Conservation (phyloP, 306 rosid genomes). For the Sindora glabra region DNA sequence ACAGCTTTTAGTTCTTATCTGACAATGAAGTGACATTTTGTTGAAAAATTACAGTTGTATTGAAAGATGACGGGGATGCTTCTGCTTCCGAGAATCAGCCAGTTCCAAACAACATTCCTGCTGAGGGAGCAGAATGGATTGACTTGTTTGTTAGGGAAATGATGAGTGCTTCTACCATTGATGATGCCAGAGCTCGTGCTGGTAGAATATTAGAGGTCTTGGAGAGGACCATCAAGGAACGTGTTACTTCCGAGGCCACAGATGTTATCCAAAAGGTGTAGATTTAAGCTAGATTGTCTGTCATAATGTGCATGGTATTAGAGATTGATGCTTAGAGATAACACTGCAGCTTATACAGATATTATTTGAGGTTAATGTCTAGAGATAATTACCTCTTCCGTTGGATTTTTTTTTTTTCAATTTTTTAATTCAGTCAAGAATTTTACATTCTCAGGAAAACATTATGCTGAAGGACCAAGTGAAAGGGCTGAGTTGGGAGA, state of each 20-base stretch:
- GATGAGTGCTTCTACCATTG: slow-evolving; percentile 64
- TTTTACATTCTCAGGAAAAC: slow-evolving; percentile 53
- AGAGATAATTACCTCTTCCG: too few species aligned
- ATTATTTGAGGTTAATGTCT: too few species aligned
- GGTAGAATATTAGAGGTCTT: slow-evolving; percentile 68
- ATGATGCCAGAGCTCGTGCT: slow-evolving; percentile 81
- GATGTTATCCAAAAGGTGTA: slow-evolving; percentile 59
- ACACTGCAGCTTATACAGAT: too few species aligned
- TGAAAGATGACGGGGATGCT: slow-evolving; percentile 28
- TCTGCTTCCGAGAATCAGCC: slow-evolving; percentile 38
- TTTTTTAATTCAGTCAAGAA: neutral
- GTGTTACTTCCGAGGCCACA: slow-evolving; percentile 58
- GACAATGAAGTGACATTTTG: neutral
- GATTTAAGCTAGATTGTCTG: neutral
- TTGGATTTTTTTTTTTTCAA: neutral
- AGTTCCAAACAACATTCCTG: slow-evolving; percentile 46
- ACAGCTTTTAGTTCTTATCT: neutral
- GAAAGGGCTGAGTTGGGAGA: slow-evolving; percentile 63
- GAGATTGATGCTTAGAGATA: too few species aligned
- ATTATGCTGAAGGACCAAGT: slow-evolving; percentile 72
- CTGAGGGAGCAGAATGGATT: slow-evolving; percentile 83
- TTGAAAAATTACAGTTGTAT: slow-evolving; percentile 28
- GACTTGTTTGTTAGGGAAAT: slow-evolving; percentile 82
- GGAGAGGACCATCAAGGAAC: slow-evolving; percentile 68
- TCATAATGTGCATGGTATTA: neutral